Evolutionary conservation across 192 early-diverging fungal species (phyloP).

Genomic region (Podochytrium sp.): DNA sequence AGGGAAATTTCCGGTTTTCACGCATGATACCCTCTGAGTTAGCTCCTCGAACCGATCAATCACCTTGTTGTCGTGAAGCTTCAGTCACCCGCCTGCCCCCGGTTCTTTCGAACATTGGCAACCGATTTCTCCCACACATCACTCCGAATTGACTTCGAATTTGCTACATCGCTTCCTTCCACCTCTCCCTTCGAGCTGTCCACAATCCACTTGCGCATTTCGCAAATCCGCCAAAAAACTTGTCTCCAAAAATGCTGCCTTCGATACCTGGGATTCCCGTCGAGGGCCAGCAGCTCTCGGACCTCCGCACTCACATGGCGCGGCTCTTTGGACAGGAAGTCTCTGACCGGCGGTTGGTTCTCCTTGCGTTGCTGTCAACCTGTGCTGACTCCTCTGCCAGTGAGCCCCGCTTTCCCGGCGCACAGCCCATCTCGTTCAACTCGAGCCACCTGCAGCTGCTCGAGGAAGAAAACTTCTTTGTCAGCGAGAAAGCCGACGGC

Average conservation of each 20-base stretch:
- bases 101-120: too few species aligned
- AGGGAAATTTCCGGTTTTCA: too few species aligned
- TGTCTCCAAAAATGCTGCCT: slow-evolving; percentile 34
- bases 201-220: background rate
- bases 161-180: background rate
- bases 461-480: slow-evolving; percentile 59
- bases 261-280: slow-evolving; percentile 31
- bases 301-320: slow-evolving; percentile 15
- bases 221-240: too few species aligned
- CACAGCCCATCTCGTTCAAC: slow-evolving; percentile 59
- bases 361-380: background rate
- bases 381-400: background rate
- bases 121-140: too few species aligned
- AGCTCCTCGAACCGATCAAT: too few species aligned
- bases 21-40: too few species aligned
- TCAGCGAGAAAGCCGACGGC: slow-evolving; percentile 65
- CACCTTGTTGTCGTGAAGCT: too few species aligned
- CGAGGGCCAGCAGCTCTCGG: slow-evolving; percentile 8
- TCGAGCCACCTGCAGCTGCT: slow-evolving; percentile 47
- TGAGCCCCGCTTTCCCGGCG: slow-evolving; percentile 54
- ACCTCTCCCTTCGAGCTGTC: too few species aligned
- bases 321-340: slow-evolving; percentile 15
- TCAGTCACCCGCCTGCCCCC: too few species aligned
- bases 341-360: background rate
- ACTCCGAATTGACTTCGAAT: background rate